Conservation (phyloP, 2,329 filamentous ascomycete genomes). For the Diaporthe ampelina region DNA sequence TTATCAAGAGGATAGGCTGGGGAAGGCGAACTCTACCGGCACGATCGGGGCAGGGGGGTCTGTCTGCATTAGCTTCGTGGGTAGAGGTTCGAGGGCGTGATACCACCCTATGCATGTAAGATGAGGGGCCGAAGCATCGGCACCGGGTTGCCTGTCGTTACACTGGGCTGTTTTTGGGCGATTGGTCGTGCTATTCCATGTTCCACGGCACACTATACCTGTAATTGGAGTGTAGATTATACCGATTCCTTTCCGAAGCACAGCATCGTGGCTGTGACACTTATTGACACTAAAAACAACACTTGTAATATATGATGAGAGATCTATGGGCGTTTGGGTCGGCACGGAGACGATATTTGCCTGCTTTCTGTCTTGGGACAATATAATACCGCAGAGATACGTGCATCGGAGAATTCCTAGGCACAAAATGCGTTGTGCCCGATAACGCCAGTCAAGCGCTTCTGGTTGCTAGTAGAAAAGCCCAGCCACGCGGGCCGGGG, state of each 20-base stretch:
- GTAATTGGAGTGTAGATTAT: not conserved
- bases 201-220: not conserved
- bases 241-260: not conserved
- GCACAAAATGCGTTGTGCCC: not conserved
- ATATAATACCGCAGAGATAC: not conserved
- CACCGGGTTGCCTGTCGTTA: not conserved
- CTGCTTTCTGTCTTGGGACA: not conserved
- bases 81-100: not conserved
- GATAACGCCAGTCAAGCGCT: not conserved
- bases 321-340: no score
- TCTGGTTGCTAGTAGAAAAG: not conserved
- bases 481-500: not conserved
- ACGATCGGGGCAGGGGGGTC: conserved; percentile 15
- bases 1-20: not conserved
- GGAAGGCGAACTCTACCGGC: not conserved
- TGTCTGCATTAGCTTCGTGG: conserved; percentile 15
- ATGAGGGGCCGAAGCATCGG: not conserved
- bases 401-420: not conserved
- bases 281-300: no score
- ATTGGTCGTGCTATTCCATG: not conserved
- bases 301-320: no score
- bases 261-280: not conserved
- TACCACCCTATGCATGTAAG: not conserved
- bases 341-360: not conserved
- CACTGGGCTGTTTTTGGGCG: no score